These are phyloP conservation scores for Triticum turgidum DNA, from an alignment of 176 grass and related monocot species.

Conservation along the genomic window DNA sequence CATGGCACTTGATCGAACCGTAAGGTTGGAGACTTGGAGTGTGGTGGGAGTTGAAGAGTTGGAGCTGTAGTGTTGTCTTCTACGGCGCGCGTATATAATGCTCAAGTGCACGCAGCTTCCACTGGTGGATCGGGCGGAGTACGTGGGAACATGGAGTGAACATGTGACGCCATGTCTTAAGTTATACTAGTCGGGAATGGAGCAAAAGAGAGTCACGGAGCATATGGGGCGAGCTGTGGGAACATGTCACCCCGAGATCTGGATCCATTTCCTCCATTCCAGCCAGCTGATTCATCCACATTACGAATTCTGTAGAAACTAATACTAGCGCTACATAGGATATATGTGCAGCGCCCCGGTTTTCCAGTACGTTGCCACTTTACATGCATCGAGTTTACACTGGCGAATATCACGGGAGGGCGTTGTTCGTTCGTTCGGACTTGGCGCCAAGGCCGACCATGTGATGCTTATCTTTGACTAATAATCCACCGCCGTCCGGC, in stretches of 20 bases:
- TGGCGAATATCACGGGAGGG: background rate
- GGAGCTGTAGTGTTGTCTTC: background rate
- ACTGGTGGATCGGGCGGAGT: background rate
- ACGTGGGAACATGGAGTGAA: constrained; percentile 1
- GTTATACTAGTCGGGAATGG: background rate
- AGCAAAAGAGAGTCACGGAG: background rate
- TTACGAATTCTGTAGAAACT: too few relatives aligned
- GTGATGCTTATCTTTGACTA: constrained; percentile 38
- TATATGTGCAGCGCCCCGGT: background rate
- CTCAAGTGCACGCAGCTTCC: constrained; percentile 8
- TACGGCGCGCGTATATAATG: background rate
- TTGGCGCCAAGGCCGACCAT: constrained; percentile 27
- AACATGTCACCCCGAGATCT: background rate
- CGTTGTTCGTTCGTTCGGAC: background rate
- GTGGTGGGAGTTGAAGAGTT: background rate
- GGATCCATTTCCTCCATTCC: background rate
- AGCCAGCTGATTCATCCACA: background rate
- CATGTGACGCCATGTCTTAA: background rate
- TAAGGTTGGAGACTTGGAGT: background rate
- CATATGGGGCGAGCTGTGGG: constrained; percentile 2
- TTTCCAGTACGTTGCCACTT: background rate
- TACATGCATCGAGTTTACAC: background rate
- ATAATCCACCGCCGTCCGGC: background rate
- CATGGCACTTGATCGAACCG: background rate
- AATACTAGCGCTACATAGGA: background rate